Base-by-base conservation (phyloP, 352 stramenopile species). In the Pythium graminicola region DNA sequence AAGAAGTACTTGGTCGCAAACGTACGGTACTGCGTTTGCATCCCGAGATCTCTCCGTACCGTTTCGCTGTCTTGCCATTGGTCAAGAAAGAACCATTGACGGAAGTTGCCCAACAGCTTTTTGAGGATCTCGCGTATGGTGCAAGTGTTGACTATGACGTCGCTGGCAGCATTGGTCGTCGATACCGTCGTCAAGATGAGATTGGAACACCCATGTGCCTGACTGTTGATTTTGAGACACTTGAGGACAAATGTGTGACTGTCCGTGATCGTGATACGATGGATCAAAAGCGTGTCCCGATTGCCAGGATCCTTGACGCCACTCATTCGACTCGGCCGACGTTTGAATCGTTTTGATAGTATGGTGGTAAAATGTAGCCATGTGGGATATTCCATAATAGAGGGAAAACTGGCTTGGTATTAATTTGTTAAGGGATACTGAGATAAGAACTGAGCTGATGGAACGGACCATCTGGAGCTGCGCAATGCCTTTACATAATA, bases 121-220 rank as follows among this genome's bases (percentile, higher is more conserved):
- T 96, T 59, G 70, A 94, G 26, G 68, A 95, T 33, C 72, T 98
- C 23, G 81, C 83, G 59, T 61, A 70, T 46, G 72, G 87, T 57
- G 89, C 87, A 44, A 97, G 95, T 63, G 86, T 95, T 26, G 71
- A 93, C 54, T 98, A 90, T 58, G 93, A 98, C 69, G 78, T 92
- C 33, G 63, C 85, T n/a, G 90, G 93, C 23, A 95, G 76, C 54
- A 89, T 92, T 40, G 78, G 81, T 10, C 80, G 80, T 16, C 81
- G 94, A 19, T 99, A 99, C 68, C 86, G 95, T 38, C 85, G 96
- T 41, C 91, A 97, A 53, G 96, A 99, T 61, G 95, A 99, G 79
- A 95, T 98, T 42, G 96, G 96, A 33, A 98, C 95, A 26, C 95
- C 95, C 9, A 97, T 97, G 69, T 98, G 95, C 67, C 81, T 99